Percentiles rank a stretch among this genome's conserved stretches.
These are phyloP conservation scores for Vicia villosa DNA, from an alignment of 306 rosid species.

Conservation along the genomic window DNA sequence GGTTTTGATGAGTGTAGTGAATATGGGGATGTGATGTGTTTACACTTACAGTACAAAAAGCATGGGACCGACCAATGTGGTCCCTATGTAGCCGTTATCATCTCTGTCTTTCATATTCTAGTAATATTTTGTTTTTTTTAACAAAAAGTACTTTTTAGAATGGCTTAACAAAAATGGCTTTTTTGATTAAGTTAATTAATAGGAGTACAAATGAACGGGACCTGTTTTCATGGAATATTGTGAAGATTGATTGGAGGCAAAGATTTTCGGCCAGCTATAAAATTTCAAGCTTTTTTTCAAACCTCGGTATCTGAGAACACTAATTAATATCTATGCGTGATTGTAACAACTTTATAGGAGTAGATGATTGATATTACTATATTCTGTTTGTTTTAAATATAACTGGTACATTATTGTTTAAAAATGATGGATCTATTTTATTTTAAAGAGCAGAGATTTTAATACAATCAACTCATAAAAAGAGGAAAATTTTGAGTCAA, in stretches of 20 bases:
- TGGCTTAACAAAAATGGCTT: not conserved
- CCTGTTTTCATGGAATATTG: constrained; percentile 27
- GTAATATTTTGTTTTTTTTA: constrained; percentile 2
- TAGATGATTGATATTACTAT: too few species aligned
- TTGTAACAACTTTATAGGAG: too few species aligned
- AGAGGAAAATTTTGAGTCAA: too few species aligned
- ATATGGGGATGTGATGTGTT: constrained; percentile 25
- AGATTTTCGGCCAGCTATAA: constrained; percentile 1
- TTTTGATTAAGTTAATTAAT: not conserved
- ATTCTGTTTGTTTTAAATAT: too few species aligned
- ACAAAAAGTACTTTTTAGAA: not conserved
- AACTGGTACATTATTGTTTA: too few species aligned
- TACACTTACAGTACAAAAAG: constrained; percentile 45
- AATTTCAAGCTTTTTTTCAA: not conserved
- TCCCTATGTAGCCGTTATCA: constrained; percentile 68
- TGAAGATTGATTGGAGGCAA: constrained; percentile 14
- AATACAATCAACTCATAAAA: too few species aligned
- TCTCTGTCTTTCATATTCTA: constrained; percentile 34
- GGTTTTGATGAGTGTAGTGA: constrained; percentile 4
- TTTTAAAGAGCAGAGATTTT: too few species aligned
- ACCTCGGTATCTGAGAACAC: not conserved
- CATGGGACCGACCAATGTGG: constrained; percentile 62
- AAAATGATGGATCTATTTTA: too few species aligned
- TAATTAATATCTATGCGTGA: not conserved
- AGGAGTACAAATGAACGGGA: not conserved